Evolutionary conservation across 148 eudicot genomes (phyloP).

Genomic region (Bassia scoparia): DNA sequence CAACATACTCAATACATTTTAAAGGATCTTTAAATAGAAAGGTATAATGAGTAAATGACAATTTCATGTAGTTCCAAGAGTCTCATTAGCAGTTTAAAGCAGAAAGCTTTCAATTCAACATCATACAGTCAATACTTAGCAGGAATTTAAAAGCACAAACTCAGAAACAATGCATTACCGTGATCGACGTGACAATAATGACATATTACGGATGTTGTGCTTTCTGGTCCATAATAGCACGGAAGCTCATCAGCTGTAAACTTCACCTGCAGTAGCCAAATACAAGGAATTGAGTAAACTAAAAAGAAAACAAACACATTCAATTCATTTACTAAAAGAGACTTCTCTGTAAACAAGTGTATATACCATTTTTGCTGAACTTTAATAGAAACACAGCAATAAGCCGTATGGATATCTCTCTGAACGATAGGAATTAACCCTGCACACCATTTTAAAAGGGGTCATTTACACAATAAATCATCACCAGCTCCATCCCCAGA

Average conservation of each 20-base stretch:
- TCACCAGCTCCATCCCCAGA: no score
- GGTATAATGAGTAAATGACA: not conserved
- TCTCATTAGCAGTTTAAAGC: not conserved
- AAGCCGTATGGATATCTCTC: not conserved
- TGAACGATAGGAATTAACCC: not conserved
- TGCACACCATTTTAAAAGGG: not conserved
- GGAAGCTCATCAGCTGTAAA: conserved; percentile 26
- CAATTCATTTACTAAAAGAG: not conserved
- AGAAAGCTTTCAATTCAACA: not conserved
- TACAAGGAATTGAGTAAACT: no score
- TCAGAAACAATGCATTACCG: conserved; percentile 1
- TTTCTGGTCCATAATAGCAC: conserved; percentile 26
- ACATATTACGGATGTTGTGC: conserved; percentile 29
- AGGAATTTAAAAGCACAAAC: not conserved
- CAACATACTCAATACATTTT: not conserved
- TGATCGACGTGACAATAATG: conserved; percentile 27
- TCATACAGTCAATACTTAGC: not conserved
- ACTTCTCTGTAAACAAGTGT: no score
- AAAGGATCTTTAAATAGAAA: no score
- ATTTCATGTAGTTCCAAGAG: not conserved
- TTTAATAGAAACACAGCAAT: not conserved
- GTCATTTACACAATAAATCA: not conserved
- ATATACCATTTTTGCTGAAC: conserved; percentile 2
- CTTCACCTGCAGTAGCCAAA: conserved; percentile 17
- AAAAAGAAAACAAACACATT: not conserved